Base-by-base conservation (phyloP, 169 alveolate genomes). In the Cryptosporidium sp. region DNA sequence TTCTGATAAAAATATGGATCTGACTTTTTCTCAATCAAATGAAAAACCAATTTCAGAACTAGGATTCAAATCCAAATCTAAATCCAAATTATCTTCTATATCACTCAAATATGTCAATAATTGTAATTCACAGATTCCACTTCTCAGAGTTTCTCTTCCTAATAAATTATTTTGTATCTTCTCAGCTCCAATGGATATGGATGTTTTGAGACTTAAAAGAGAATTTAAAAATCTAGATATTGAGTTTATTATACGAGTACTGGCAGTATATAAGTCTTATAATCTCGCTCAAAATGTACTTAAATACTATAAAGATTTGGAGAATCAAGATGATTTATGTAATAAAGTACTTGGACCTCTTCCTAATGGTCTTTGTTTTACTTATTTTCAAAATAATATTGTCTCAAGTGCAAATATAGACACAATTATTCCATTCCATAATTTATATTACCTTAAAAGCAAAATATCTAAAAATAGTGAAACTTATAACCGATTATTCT, bases 151-250 rank as follows among this genome's bases (percentile, higher is more conserved):
- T 31, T 73, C 86, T 26, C 68, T 73, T 31, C 70, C 86, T 18
- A 58, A 60, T 37, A 35, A 73, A 35, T 18, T 73, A 5, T 60
- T 73, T 26, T 80, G 89, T 33, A n/a, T 80, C 6, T 65, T 80
- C 42, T 80, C 89, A 33, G 89, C 89, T 23, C 89, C 89, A 42
- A 65, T 80, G n/a, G 75, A 80, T 62, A 65, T 45, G 21, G 89
- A 80, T 26, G 56, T 80, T 7, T n/a, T 62, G 9, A 80, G 65
- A 80, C 21, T 80, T 12, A 80, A 65, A 16, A 80, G 65, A 44
- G 80, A 80, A 26, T 80, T 80, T 31, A 29, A 39, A 26, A 42
- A n/a, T 26, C 16, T 80, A 6, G 80, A 80, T 26, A 39, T 80
- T 2, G 89, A 80, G 44, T 35, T 61, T 9, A 80, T 80, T 44